Conservation (phyloP, 176 grass and related monocot genomes). For the Melocanna baccifera region DNA sequence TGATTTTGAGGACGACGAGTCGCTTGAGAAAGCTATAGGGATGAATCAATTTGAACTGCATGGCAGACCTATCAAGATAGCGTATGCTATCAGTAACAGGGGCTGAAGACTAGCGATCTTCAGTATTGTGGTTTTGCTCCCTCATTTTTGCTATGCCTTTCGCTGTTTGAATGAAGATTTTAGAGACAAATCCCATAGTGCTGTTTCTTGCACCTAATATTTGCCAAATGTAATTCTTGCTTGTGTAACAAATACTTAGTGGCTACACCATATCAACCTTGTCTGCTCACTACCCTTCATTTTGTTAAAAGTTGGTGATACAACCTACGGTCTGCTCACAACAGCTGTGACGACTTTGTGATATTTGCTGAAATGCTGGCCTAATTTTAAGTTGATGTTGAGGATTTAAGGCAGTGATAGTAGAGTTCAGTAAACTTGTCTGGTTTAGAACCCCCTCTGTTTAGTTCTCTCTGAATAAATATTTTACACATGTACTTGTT, state of each 20-base stretch:
- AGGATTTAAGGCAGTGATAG: background rate
- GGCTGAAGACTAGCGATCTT: slow-evolving; percentile 28
- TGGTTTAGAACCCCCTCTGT: background rate
- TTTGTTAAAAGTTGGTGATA: background rate
- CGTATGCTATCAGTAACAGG: slow-evolving; percentile 73
- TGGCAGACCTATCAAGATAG: slow-evolving; percentile 72
- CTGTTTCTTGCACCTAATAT: background rate
- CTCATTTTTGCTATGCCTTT: background rate
- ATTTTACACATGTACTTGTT: background rate
- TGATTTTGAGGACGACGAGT: slow-evolving; percentile 80
- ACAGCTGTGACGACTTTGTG: background rate
- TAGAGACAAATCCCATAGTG: background rate
- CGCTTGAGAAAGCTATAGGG: slow-evolving; percentile 63
- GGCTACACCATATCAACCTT: background rate
- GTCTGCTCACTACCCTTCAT: background rate
- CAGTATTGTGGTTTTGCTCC: background rate
- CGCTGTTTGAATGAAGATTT: background rate
- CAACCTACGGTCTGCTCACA: background rate
- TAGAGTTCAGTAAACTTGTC: background rate
- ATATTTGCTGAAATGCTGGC: background rate
- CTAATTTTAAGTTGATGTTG: background rate
- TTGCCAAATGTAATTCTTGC: background rate
- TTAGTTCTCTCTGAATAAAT: background rate
- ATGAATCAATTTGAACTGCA: slow-evolving; percentile 69
- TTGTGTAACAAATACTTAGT: background rate